Percentiles rank a stretch among this genome's conserved stretches.
phyloP scores from a whole-genome alignment of 306 rosid species.

The Malus orientalis region DNA sequence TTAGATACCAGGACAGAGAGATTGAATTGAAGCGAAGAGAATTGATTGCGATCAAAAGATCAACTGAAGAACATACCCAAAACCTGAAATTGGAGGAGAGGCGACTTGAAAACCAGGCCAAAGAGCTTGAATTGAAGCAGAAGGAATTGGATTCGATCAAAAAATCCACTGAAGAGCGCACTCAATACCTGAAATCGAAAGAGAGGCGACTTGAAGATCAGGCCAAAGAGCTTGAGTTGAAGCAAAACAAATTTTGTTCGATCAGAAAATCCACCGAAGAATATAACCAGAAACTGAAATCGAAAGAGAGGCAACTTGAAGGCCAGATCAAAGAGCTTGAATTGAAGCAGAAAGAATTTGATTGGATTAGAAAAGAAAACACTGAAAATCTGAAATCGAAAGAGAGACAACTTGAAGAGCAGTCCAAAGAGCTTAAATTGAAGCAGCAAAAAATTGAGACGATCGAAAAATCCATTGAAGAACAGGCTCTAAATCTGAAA shows the following conservation, averaged over 20 bases:
- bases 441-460: too few species aligned
- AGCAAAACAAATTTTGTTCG: constrained; percentile 12
- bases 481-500: background rate
- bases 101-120: constrained; percentile 2
- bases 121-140: constrained; percentile 13
- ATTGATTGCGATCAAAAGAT: background rate
- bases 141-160: constrained; percentile 2
- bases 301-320: constrained; percentile 4
- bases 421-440: background rate
- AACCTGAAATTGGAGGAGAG: constrained; percentile 16
- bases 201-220: constrained; percentile 7
- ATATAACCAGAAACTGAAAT: background rate
- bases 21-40: constrained; percentile 16
- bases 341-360: background rate
- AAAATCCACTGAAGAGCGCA: background rate
- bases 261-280: background rate
- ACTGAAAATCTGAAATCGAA: background rate
- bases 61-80: background rate
- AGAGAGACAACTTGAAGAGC: background rate
- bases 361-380: too few species aligned
- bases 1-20: constrained; percentile 1
- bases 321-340: background rate
- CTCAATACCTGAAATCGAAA: background rate
- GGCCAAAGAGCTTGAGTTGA: constrained; percentile 13
- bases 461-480: too few species aligned